These are phyloP conservation scores for Linum tenue DNA, from an alignment of 345 rosid genomes.

Conservation along the genomic window DNA sequence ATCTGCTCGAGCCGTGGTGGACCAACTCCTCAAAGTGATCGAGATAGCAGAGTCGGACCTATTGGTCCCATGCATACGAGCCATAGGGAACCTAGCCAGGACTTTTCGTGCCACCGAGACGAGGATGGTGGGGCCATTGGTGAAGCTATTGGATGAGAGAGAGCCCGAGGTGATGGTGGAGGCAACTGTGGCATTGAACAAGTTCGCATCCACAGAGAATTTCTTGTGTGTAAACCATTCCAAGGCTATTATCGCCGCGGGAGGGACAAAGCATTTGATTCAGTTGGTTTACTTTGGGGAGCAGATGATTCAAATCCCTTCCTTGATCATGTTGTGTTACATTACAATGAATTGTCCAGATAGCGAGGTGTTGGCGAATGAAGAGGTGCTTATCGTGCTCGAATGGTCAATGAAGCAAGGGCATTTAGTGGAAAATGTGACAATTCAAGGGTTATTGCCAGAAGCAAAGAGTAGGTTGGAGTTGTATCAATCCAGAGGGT, in stretches of 20 bases:
- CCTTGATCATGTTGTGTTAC: slow-evolving; percentile 16
- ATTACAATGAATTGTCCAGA: slow-evolving; percentile 23
- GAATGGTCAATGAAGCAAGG: slow-evolving; percentile 24
- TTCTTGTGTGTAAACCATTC: slow-evolving; percentile 25
- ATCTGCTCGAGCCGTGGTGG: slow-evolving; percentile 21
- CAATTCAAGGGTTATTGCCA: slow-evolving; percentile 14
- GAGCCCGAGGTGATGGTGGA: slow-evolving; percentile 20
- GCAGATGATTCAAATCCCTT: slow-evolving; percentile 22
- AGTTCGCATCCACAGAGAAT: slow-evolving; percentile 18
- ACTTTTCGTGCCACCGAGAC: slow-evolving; percentile 27
- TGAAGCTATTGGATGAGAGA: slow-evolving; percentile 22
- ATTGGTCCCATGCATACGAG: slow-evolving; percentile 15
- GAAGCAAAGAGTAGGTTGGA: slow-evolving; percentile 27
- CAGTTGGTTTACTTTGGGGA: slow-evolving; percentile 26
- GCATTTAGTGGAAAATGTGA: slow-evolving; percentile 10
- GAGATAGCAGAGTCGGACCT: slow-evolving; percentile 18
- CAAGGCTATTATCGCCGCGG: slow-evolving; percentile 17
- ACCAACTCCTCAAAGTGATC: slow-evolving; percentile 16
- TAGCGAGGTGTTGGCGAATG: slow-evolving; percentile 25
- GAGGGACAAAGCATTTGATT: slow-evolving; percentile 25
- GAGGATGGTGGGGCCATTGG: slow-evolving; percentile 18
- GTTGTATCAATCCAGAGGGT: slow-evolving; percentile 27
- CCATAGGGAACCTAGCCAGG: slow-evolving; percentile 20
- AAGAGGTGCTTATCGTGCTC: slow-evolving; percentile 22
- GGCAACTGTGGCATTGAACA: slow-evolving; percentile 20